Evolutionary conservation across 139 green algal species (phyloP).

Genomic region (Bryopsis sp.): DNA sequence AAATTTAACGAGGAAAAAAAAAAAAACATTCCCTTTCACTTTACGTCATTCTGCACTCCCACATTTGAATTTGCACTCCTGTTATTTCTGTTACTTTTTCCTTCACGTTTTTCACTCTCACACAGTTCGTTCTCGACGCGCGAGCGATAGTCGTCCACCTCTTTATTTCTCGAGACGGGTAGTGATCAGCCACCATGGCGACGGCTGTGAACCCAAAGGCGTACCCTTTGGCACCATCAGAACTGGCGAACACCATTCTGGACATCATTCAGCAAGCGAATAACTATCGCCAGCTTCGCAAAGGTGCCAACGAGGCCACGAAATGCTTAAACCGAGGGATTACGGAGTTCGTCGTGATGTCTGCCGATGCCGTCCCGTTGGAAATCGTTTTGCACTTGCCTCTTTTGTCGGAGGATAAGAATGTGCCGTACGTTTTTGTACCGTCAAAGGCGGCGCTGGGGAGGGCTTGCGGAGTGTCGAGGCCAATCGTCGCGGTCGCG

Average conservation of each 20-base stretch:
- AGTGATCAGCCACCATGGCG: conserved; percentile 67
- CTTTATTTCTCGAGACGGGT: conserved; percentile 31
- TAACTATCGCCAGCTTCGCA: conserved; percentile 99
- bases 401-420: conserved; percentile 98
- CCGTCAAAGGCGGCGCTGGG: conserved; percentile 94
- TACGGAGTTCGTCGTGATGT: conserved; percentile 95
- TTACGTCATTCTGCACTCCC: no score
- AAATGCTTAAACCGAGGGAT: conserved; percentile 95
- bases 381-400: conserved; percentile 99
- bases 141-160: no score
- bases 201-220: conserved; percentile 98
- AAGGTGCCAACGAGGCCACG: conserved; percentile 96
- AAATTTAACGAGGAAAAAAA: no score
- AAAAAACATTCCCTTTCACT: no score
- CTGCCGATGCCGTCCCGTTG: conserved; percentile 95
- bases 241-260: conserved; percentile 92
- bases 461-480: conserved; percentile 90
- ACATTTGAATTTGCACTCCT: no score
- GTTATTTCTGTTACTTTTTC: no score
- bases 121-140: no score
- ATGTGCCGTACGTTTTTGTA: conserved; percentile 99
- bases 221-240: conserved; percentile 74
- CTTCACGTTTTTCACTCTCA: no score
- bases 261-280: conserved; percentile 97
- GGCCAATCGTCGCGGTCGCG: conserved; percentile 85